Evolutionary conservation across 257 asterid genomes (phyloP).

Genomic region (Prunella vulgaris): DNA sequence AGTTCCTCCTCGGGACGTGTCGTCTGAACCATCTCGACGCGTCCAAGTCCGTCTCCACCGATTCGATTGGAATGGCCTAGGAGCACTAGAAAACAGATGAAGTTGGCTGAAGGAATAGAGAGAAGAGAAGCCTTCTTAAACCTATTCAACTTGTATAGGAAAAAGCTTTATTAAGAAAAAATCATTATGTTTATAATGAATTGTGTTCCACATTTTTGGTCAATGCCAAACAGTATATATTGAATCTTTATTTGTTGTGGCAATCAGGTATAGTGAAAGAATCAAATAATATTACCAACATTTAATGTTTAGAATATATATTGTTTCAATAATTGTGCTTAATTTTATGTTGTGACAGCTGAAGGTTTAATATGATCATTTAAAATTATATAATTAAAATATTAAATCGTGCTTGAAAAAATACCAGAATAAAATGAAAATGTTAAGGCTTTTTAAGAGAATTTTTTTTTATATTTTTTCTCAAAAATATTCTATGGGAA

Average conservation of each 20-base stretch:
- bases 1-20: conserved; percentile 67
- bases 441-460: too few species aligned
- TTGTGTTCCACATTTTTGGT: background rate
- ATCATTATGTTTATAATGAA: background rate
- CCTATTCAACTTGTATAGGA: background rate
- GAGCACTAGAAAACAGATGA: background rate
- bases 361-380: too few species aligned
- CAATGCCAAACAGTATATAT: background rate
- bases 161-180: background rate
- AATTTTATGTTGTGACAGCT: too few species aligned
- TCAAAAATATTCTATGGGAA: too few species aligned
- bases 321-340: too few species aligned
- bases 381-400: too few species aligned
- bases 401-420: too few species aligned
- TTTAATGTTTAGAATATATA: too few species aligned
- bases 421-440: too few species aligned
- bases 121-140: background rate
- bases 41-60: conserved; percentile 43
- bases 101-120: too few species aligned
- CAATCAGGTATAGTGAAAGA: background rate
- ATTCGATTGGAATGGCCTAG: conserved; percentile 32
- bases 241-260: background rate
- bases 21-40: conserved; percentile 60
- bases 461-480: too few species aligned
- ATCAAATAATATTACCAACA: background rate